Conservation (phyloP, 139 green algal species). For the Chlamydomonas schloesseri region DNA sequence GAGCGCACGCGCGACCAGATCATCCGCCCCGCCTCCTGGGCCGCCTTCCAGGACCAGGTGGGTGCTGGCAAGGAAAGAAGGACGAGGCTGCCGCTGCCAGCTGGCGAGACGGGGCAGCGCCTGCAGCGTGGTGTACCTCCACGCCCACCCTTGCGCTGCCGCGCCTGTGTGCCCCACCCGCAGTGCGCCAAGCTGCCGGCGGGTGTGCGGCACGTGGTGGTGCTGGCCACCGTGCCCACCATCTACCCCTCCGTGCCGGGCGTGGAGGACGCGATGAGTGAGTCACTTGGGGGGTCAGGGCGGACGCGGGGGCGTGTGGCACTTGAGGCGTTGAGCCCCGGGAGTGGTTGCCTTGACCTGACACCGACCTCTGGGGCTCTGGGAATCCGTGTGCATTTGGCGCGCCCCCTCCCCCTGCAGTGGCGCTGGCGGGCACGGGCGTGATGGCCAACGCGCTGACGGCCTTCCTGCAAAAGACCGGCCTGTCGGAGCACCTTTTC, state of each 20-base stretch:
- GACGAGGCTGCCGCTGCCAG: neutral
- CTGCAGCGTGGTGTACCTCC: too few species aligned
- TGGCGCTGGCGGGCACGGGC: slow-evolving; percentile 31
- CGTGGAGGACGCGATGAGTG: slow-evolving; percentile 45
- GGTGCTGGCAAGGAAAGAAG: neutral
- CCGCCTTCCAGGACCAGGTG: slow-evolving; percentile 38
- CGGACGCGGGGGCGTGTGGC: too few species aligned
- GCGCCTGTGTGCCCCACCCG: neutral
- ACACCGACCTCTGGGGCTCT: too few species aligned
- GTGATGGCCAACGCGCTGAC: slow-evolving; percentile 37
- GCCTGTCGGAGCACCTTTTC: slow-evolving; percentile 37
- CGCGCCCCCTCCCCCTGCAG: too few species aligned
- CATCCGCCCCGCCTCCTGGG: slow-evolving; percentile 31
- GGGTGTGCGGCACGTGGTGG: slow-evolving; percentile 64
- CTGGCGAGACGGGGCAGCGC: too few species aligned
- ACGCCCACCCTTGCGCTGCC: too few species aligned
- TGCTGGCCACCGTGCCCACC: slow-evolving; percentile 69
- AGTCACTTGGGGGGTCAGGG: too few species aligned
- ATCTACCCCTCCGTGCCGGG: slow-evolving; percentile 69
- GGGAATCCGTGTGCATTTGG: too few species aligned
- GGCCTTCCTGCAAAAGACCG: slow-evolving; percentile 57
- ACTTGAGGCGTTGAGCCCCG: too few species aligned
- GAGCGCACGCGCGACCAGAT: slow-evolving; percentile 52
- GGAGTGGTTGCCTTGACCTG: too few species aligned
- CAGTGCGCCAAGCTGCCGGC: slow-evolving; percentile 51